phyloP scores from a whole-genome alignment of 352 stramenopile genomes.

The Peronospora belbahrii region DNA sequence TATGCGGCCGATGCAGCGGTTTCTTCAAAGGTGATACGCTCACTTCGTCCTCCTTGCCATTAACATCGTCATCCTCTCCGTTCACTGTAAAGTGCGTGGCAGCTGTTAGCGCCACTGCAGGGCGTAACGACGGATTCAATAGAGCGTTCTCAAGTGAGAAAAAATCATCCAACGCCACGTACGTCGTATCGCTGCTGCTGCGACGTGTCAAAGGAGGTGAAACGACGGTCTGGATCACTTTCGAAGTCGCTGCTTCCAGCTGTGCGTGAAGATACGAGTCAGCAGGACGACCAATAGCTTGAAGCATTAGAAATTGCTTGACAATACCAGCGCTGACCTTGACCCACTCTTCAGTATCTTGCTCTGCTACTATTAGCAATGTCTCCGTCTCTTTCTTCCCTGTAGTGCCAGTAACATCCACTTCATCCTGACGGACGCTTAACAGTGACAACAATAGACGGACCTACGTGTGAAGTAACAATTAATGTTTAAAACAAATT shows the following conservation, averaged over 20 bases:
- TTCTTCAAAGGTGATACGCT: constrained; percentile 30
- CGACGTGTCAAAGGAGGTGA: constrained; percentile 9
- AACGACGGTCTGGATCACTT: constrained; percentile 39
- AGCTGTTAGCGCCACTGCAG: constrained; percentile 31
- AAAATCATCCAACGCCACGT: constrained; percentile 38
- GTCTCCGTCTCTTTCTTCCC: constrained; percentile 40
- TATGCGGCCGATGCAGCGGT: constrained; percentile 36
- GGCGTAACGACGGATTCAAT: constrained; percentile 47
- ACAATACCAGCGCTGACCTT: constrained; percentile 51
- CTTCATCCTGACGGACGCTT: constrained; percentile 48
- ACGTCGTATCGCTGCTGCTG: constrained; percentile 4
- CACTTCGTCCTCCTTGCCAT: constrained; percentile 22
- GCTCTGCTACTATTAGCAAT: constrained; percentile 46
- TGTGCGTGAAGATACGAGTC: constrained; percentile 67
- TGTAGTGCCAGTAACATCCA: constrained; percentile 20
- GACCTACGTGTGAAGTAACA: constrained; percentile 20
- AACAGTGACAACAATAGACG: constrained; percentile 60
- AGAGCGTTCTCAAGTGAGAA: constrained; percentile 65
- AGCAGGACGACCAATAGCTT: constrained; percentile 23
- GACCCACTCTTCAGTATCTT: constrained; percentile 70
- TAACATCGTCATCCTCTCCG: constrained; percentile 34
- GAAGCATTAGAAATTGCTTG: constrained; percentile 61
- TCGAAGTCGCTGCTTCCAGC: constrained; percentile 32
- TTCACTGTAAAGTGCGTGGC: constrained; percentile 57
- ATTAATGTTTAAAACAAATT: too few species aligned